Conservation (phyloP, 129 eudicot genomes). For the Pittosporum tobira region DNA sequence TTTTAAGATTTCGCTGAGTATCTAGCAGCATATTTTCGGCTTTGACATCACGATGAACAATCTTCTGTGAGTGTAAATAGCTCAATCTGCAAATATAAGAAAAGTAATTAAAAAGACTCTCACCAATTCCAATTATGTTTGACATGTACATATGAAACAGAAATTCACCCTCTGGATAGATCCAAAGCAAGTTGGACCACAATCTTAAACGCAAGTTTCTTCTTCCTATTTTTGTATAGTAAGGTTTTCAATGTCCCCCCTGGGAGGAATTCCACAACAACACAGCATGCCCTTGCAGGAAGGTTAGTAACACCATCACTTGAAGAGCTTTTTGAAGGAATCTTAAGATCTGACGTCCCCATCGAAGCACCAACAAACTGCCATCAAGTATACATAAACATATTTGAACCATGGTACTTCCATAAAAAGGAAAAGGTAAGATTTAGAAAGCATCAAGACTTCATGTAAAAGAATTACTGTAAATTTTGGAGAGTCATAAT, state of each 20-base stretch:
- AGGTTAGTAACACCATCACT: conserved; percentile 37
- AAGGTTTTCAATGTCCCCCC: conserved; percentile 78
- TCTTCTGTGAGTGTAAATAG: conserved; percentile 79
- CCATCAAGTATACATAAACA: conserved; percentile 3
- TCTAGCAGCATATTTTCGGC: conserved; percentile 88
- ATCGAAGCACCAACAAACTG: conserved; percentile 98
- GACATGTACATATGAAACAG: not conserved
- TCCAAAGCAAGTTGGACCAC: conserved; percentile 90
- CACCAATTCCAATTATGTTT: not conserved
- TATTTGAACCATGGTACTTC: not conserved
- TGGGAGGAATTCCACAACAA: conserved; percentile 63
- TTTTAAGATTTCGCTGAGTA: conserved; percentile 45
- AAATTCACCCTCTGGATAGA: conserved; percentile 68
- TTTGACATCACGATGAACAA: conserved; percentile 93
- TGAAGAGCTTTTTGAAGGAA: conserved; percentile 45
- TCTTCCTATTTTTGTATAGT: conserved; percentile 56
- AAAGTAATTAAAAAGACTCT: not conserved
- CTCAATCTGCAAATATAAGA: conserved; percentile 44
- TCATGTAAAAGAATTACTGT: not conserved
- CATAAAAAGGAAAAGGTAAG: not conserved
- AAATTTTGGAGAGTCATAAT: not conserved
- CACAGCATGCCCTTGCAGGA: conserved; percentile 88
- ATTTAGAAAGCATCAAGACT: not conserved
- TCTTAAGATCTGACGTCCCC: conserved; percentile 88
- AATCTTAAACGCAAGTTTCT: conserved; percentile 65